phyloP scores from a whole-genome alignment of 2,329 filamentous ascomycete species.

The Botryotinia convoluta region DNA sequence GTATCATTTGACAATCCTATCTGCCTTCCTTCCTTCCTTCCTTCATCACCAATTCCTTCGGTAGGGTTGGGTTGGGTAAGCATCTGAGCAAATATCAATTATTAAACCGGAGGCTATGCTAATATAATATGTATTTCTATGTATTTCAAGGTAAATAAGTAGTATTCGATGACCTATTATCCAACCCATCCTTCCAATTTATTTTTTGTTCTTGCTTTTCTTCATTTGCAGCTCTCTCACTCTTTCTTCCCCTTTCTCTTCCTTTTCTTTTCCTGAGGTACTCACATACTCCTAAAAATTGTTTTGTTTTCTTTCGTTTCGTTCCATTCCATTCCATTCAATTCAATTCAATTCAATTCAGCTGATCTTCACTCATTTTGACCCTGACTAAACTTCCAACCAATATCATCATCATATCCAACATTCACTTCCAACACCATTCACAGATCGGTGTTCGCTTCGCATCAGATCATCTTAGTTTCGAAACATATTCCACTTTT shows the following conservation, averaged over 20 bases:
- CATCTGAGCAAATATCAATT: neutral
- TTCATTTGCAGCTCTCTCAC: too few relatives aligned
- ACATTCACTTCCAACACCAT: neutral
- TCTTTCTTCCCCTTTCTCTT: neutral
- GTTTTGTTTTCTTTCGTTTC: too few relatives aligned
- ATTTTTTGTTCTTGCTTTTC: neutral
- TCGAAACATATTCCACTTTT: neutral
- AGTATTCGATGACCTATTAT: neutral
- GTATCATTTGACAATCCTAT: neutral
- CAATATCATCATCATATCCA: slow-evolving; percentile 2
- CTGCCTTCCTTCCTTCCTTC: slow-evolving; percentile 7
- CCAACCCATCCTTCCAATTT: neutral
- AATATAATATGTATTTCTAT: too few relatives aligned
- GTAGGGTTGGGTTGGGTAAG: neutral
- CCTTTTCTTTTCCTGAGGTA: neutral
- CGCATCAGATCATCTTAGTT: neutral
- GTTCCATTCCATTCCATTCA: neutral
- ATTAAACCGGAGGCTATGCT: neutral
- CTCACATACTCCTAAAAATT: too few relatives aligned
- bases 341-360: neutral
- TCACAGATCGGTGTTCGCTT: neutral
- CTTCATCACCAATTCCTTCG: neutral
- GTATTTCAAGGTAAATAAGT: neutral
- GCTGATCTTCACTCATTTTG: neutral
- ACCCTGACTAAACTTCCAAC: neutral